Conservation (phyloP, 345 rosid genomes). For the Reutealis trisperma region DNA sequence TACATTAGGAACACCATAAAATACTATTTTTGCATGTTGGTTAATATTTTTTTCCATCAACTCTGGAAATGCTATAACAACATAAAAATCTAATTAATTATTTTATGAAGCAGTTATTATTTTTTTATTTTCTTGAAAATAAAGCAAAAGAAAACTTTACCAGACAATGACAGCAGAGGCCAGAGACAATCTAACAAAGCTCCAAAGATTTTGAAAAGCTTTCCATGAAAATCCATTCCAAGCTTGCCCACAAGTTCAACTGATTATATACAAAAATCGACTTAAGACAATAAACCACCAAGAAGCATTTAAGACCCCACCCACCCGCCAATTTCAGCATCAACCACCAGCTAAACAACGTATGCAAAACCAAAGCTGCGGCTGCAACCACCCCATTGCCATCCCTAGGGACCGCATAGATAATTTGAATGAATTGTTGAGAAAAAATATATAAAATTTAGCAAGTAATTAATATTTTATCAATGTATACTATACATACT, state of each 20-base stretch:
- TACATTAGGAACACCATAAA: too few species aligned
- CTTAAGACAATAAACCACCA: constrained; percentile 65
- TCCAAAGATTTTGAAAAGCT: constrained; percentile 75
- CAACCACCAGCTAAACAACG: constrained; percentile 66
- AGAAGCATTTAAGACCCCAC: constrained; percentile 55
- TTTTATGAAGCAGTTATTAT: too few species aligned
- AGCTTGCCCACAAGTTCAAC: constrained; percentile 75
- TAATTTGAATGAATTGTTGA: too few species aligned
- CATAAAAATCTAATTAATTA: too few species aligned
- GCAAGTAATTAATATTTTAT: too few species aligned
- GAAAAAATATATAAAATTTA: too few species aligned
- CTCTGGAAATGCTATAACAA: too few species aligned
- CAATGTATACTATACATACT: too few species aligned
- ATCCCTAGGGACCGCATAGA: too few species aligned
- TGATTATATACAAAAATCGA: constrained; percentile 57
- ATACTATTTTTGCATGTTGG: not conserved
- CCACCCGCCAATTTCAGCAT: constrained; percentile 67
- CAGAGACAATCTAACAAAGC: constrained; percentile 65
- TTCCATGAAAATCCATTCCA: constrained; percentile 83
- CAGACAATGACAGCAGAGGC: constrained; percentile 95
- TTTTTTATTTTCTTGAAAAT: not conserved
- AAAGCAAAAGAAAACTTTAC: constrained; percentile 34
- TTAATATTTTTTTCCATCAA: too few species aligned
- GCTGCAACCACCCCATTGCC: constrained; percentile 45
- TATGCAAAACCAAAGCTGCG: constrained; percentile 54